Evolutionary conservation across 768 basidiomycete genomes (phyloP), one percentile per base, ranked within the genome.

Genomic region (Fomitopsis pulvina): DNA sequence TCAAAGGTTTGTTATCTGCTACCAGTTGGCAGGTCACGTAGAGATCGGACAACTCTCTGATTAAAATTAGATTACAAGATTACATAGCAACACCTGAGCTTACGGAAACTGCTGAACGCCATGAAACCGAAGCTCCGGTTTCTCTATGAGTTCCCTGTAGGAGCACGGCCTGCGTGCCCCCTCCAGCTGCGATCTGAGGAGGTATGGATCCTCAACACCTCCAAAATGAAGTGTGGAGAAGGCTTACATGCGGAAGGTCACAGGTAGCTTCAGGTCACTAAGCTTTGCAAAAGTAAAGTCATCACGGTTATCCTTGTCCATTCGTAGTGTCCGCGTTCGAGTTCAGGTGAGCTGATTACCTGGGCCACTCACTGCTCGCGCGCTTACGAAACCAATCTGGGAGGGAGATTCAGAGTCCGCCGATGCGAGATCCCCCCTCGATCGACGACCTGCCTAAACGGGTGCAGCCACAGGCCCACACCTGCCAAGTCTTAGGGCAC

Each of bases 251-350:
- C 90, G 79, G 61, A 92, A 83, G 9, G 92, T 92, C 9, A 95
- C 80, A 2, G 88, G 90, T 7, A 90, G 67, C 64, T 90, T 93
- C 52, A 96, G 77, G 65, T 94, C 89, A 47, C 87, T 88, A 18
- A 93, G 79, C 63, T 86, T 86, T 5, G 92, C 93, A 63, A 95
- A 96, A 2, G 91, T 92, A 60, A 93, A 91, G 65, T 96, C 92
- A 58, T 92, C 88, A 29, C 86, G 75, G 60, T 81, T 79, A 56
- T 79, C 78, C 56, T 79, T 79, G 66, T 79, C 77, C 78, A 79
- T 79, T n/a, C n/a, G n/a, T n/a, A n/a, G 44, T n/a, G n/a, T n/a
- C n/a, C n/a, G n/a, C n/a, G n/a, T n/a, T n/a, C n/a, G n/a, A n/a
- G n/a, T n/a, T n/a, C n/a, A n/a, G n/a, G n/a, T n/a, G n/a, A n/a